These are phyloP conservation scores for Yamadazyma membranifaciens DNA, from an alignment of 1,139 yeast species.

Conservation along the genomic window DNA sequence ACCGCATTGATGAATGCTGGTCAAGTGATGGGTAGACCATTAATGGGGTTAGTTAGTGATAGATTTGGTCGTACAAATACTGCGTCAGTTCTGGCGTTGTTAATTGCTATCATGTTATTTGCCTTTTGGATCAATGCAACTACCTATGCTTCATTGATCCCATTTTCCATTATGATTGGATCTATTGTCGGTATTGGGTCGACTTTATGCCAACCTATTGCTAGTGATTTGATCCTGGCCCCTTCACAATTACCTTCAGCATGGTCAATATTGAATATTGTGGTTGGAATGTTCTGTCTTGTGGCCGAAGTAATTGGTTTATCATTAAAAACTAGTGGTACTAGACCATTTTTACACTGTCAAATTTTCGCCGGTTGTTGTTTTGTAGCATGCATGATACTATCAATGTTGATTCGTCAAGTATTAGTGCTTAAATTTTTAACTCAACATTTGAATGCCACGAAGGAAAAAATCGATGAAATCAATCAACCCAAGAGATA, in stretches of 20 bases:
- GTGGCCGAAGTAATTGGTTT: constrained; percentile 53
- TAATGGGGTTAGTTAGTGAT: constrained; percentile 59
- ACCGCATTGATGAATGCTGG: constrained; percentile 65
- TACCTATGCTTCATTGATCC: constrained; percentile 49
- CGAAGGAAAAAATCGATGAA: constrained; percentile 7
- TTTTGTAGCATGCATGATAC: constrained; percentile 30
- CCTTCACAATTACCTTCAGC: constrained; percentile 53
- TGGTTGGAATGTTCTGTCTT: constrained; percentile 43
- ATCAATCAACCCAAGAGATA: constrained; percentile 12
- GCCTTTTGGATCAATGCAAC: constrained; percentile 58
- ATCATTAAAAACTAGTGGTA: constrained; percentile 27
- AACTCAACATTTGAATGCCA: constrained; percentile 12
- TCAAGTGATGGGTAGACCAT: constrained; percentile 66
- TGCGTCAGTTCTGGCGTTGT: constrained; percentile 31
- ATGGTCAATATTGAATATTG: constrained; percentile 56
- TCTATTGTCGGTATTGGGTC: constrained; percentile 61
- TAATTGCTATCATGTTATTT: constrained; percentile 36
- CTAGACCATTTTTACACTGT: constrained; percentile 53
- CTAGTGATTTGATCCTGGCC: constrained; percentile 51
- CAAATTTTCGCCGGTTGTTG: constrained; percentile 60
- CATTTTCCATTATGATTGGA: constrained; percentile 55
- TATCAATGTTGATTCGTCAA: constrained; percentile 33
- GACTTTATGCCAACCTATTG: constrained; percentile 58
- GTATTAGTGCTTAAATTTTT: constrained; percentile 24
- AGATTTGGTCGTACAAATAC: constrained; percentile 56